Conservation (phyloP, 2,329 filamentous ascomycete species). For the Sclerotinia borealis region DNA sequence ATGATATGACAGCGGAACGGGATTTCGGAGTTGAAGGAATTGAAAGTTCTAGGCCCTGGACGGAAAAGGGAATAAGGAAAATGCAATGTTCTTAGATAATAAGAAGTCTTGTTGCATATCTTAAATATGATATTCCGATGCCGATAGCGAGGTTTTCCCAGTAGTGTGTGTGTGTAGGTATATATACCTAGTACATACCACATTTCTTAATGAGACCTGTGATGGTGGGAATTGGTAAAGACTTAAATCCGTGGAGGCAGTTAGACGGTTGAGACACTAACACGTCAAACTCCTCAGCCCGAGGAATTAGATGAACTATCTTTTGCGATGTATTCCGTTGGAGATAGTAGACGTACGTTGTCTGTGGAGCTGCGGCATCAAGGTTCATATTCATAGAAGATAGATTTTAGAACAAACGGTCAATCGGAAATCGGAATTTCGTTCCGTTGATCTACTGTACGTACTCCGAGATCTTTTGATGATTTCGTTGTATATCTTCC, state of each 20-base stretch:
- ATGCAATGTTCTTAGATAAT: too few relatives aligned
- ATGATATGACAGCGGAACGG: background rate
- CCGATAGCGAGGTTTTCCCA: background rate
- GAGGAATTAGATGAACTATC: too few relatives aligned
- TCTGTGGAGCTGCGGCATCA: background rate
- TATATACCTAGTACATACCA: too few relatives aligned
- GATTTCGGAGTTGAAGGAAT: background rate
- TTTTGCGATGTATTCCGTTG: too few relatives aligned
- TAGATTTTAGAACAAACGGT: background rate
- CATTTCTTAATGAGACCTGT: background rate
- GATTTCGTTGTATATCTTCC: background rate
- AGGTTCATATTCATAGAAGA: background rate
- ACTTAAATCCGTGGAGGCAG: background rate
- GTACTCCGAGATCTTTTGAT: background rate
- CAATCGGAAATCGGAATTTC: background rate
- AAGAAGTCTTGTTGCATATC: background rate
- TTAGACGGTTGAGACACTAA: too few relatives aligned
- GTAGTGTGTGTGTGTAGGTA: background rate
- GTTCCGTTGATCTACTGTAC: background rate
- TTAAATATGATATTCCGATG: background rate
- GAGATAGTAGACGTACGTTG: too few relatives aligned
- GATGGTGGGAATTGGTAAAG: background rate
- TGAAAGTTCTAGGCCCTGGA: background rate
- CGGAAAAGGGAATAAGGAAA: background rate
- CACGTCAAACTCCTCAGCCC: background rate